Evolutionary conservation across 2,329 filamentous ascomycete genomes (phyloP).

Genomic region (Colletotrichum chrysophilum): DNA sequence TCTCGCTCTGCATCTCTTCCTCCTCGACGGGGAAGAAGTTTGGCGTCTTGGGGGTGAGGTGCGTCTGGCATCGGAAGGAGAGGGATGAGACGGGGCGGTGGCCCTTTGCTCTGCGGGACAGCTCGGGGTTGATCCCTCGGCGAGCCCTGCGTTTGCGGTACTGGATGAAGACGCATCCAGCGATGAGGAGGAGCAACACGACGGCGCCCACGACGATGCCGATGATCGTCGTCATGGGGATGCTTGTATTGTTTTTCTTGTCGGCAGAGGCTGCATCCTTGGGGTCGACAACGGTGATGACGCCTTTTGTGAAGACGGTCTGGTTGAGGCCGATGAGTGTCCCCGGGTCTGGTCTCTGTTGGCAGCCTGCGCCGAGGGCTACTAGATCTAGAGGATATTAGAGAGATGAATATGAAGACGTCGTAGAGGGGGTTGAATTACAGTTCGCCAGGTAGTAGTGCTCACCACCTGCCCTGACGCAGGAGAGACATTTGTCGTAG

Average conservation of each 20-base stretch:
- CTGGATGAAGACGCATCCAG: slow-evolving; percentile 49
- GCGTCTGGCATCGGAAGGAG: slow-evolving; percentile 57
- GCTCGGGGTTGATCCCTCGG: slow-evolving; percentile 25
- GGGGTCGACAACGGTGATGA: slow-evolving; percentile 38
- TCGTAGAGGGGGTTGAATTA: slow-evolving; percentile 30
- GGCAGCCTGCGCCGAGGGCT: slow-evolving; percentile 57
- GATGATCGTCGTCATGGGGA: slow-evolving; percentile 46
- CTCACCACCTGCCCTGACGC: slow-evolving; percentile 46
- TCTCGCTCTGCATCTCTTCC: slow-evolving; percentile 27
- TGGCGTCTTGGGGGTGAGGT: slow-evolving; percentile 43
- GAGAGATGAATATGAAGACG: neutral
- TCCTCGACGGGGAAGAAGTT: slow-evolving; percentile 39
- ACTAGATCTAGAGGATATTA: slow-evolving; percentile 45
- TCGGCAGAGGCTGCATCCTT: slow-evolving; percentile 5
- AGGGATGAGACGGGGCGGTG: slow-evolving; percentile 49
- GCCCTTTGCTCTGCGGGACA: slow-evolving; percentile 25
- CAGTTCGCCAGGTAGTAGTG: slow-evolving; percentile 55
- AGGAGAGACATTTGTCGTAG: slow-evolving; percentile 48
- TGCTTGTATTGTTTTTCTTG: slow-evolving; percentile 18
- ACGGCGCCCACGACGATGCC: slow-evolving; percentile 47
- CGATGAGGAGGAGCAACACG: slow-evolving; percentile 39
- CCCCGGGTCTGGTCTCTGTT: slow-evolving; percentile 46
- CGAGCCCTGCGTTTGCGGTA: slow-evolving; percentile 49
- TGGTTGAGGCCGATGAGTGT: slow-evolving; percentile 44
- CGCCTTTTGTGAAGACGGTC: slow-evolving; percentile 47